Base-by-base conservation (phyloP, 345 rosid species). In the Ceriops decandra region DNA sequence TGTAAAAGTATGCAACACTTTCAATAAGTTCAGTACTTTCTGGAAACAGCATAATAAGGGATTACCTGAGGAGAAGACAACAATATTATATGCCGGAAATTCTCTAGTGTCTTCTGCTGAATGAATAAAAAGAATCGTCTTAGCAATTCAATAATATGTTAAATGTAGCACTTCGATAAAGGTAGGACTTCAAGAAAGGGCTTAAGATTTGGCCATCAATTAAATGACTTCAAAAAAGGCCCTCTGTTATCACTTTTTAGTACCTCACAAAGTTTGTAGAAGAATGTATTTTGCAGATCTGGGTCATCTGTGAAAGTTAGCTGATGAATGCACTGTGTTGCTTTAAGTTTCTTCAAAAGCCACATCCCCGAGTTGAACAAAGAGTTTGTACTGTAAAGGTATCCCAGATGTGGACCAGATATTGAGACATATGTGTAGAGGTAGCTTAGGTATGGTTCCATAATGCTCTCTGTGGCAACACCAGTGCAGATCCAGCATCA, bases 321-420 rank as follows among this genome's bases (percentile, higher is more conserved):
- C 80, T 91, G 98, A 84, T 95, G 98, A 82, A 95, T 90, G 84
- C 96, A 93, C 67, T 81, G 96, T 35, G 92, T 86, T 58, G 86
- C 87, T 82, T 87, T 95, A 66, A 91, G 74, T 82, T 95, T 95
- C 85, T 91, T 95, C 81, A 95, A 62, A 77, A 91, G 80, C 96
- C 98, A 95, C 77, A 91, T 71, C 52, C 98, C 96, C 9, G 99
- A 95, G 68, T 95, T 95, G 71, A 95, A 95, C 78, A 95, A 76
- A 7, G 96, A 91, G 83, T 91, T 91, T 62, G 96, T 82, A 79
- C 98, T 89, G 81, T 95, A 91, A 64, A 95, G 82, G 84, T 90
- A 95, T 60, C 99, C 98, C 81, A 95, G 82, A 72, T 90, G 99
- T 20, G 97, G 97, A 79, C 96, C 98, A 32, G 98, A 95, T 67